Conservation (phyloP, 1,139 yeast genomes). For the Kodamaea arcana region DNA sequence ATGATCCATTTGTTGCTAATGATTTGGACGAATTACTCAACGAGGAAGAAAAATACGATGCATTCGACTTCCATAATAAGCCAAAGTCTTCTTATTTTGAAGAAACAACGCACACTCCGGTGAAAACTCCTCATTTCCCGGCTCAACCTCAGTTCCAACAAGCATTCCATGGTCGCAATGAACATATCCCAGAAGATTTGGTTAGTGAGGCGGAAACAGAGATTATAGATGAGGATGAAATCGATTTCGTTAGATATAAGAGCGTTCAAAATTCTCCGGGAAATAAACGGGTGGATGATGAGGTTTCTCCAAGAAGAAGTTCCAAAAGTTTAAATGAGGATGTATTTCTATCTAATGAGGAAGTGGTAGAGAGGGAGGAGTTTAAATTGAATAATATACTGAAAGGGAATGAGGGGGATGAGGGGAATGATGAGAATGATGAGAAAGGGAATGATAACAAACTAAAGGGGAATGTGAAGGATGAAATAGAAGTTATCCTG, state of each 20-base stretch:
- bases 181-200: slow-evolving; percentile 6
- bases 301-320: background rate
- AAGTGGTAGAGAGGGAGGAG: background rate
- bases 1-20: slow-evolving; percentile 7
- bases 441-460: background rate
- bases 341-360: background rate
- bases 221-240: slow-evolving; percentile 2
- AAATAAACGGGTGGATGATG: background rate
- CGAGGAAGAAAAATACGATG: slow-evolving; percentile 6
- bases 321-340: background rate
- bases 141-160: background rate
- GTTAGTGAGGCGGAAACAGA: slow-evolving; percentile 16
- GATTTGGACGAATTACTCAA: slow-evolving; percentile 15
- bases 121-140: background rate
- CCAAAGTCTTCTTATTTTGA: slow-evolving; percentile 12
- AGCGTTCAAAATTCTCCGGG: background rate
- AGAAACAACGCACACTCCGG: slow-evolving; percentile 3
- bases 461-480: background rate
- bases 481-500: background rate
- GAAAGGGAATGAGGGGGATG: background rate
- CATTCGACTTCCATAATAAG: slow-evolving; percentile 11
- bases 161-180: slow-evolving; percentile 1
- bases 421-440: too few relatives aligned
- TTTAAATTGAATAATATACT: too few relatives aligned
- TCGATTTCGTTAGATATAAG: background rate